Evolutionary conservation across 148 eudicot species (phyloP).

Genomic region (Rheum nobile): DNA sequence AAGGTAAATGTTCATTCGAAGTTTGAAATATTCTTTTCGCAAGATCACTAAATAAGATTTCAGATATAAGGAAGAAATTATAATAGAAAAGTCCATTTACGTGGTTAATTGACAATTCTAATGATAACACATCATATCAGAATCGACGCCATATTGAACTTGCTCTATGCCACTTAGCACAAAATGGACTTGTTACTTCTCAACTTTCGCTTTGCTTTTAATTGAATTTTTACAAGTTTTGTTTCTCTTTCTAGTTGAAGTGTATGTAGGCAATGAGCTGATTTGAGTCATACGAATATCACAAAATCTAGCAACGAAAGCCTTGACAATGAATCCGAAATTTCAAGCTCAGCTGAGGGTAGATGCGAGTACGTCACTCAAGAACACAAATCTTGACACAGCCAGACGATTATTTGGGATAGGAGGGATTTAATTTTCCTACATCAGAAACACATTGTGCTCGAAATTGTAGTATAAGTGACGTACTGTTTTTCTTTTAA

Average conservation of each 20-base stretch:
- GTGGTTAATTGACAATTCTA: constrained; percentile 78
- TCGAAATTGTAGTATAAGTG: not conserved
- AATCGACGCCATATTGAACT: constrained; percentile 90
- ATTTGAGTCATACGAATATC: constrained; percentile 48
- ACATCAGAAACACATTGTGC: not conserved
- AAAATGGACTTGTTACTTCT: constrained; percentile 45
- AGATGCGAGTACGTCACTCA: not conserved
- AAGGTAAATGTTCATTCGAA: too few relatives aligned
- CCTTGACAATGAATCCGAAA: constrained; percentile 34
- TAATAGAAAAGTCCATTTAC: constrained; percentile 47
- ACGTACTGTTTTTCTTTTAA: not conserved
- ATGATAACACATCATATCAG: constrained; percentile 33
- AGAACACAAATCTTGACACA: too few relatives aligned
- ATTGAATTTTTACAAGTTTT: too few relatives aligned
- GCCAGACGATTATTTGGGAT: too few relatives aligned
- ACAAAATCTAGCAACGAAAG: constrained; percentile 62
- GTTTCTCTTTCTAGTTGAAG: not conserved
- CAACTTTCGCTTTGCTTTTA: not conserved
- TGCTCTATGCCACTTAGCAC: constrained; percentile 94
- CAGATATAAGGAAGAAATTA: too few relatives aligned
- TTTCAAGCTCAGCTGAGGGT: constrained; percentile 36
- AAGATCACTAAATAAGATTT: too few relatives aligned
- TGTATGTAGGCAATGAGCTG: constrained; percentile 4
- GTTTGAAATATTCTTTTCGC: too few relatives aligned
- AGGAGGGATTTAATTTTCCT: not conserved